These are phyloP conservation scores for Boletus smithii DNA, from an alignment of 1,284 basidiomycete species.

Conservation along the genomic window DNA sequence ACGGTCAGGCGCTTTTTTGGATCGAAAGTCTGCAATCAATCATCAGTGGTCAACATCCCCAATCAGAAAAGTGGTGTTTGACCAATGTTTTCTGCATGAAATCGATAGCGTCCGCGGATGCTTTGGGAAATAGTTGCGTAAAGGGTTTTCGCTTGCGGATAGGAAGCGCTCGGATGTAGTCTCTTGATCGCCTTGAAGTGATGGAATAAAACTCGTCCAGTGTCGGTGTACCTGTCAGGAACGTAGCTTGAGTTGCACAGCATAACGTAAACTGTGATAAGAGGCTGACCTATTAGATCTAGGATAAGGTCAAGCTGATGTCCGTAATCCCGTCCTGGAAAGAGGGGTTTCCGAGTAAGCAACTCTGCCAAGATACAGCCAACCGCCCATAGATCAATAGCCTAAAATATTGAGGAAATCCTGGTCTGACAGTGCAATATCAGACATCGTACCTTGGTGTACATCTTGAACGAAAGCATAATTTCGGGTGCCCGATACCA, in stretches of 20 bases:
- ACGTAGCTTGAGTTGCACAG: neutral
- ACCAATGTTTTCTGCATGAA: conserved; percentile 82
- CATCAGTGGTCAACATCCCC: neutral
- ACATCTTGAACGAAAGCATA: conserved; percentile 88
- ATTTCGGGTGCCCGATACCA: conserved; percentile 88
- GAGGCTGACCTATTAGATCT: conserved; percentile 67
- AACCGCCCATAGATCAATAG: conserved; percentile 84
- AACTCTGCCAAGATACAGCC: conserved; percentile 90
- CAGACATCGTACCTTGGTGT: conserved; percentile 51
- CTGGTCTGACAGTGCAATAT: conserved; percentile 1
- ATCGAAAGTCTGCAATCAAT: conserved; percentile 63
- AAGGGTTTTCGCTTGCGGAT: conserved; percentile 67
- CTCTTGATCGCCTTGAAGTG: conserved; percentile 77
- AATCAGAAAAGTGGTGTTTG: conserved; percentile 16
- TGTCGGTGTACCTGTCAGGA: conserved; percentile 62
- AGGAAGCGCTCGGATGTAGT: conserved; percentile 78
- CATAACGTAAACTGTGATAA: neutral
- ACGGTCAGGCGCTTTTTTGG: conserved; percentile 85
- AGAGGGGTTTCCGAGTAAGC: conserved; percentile 74
- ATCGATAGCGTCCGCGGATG: conserved; percentile 74
- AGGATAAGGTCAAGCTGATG: conserved; percentile 84
- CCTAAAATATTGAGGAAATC: conserved; percentile 37
- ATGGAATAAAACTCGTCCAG: conserved; percentile 88
- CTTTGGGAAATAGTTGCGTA: conserved; percentile 62
- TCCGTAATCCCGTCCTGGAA: conserved; percentile 87